These are phyloP conservation scores for Dendrocalamus sinicus DNA, from an alignment of 176 grass and related monocot genomes.

Conservation along the genomic window DNA sequence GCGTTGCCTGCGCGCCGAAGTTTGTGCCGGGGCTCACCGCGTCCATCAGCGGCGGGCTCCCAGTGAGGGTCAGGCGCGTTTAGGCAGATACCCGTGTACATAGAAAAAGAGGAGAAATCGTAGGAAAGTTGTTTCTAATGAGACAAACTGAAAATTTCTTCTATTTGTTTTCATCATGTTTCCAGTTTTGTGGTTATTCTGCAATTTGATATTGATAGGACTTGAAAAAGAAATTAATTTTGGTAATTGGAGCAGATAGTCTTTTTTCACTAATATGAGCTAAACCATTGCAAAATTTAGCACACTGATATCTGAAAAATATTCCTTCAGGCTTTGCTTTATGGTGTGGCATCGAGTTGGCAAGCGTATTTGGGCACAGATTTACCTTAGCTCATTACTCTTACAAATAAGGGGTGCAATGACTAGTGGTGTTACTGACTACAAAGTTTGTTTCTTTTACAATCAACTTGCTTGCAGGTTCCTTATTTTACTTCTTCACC, in stretches of 20 bases:
- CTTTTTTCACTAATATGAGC: not conserved
- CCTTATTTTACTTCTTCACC: conserved; percentile 69
- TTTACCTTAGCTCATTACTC: not conserved
- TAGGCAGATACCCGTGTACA: conserved; percentile 33
- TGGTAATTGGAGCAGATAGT: not conserved
- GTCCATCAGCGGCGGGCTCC: conserved; percentile 61
- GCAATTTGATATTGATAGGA: not conserved
- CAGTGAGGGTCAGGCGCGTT: conserved; percentile 53
- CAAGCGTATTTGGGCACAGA: conserved; percentile 30
- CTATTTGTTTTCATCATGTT: not conserved
- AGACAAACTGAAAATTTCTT: not conserved
- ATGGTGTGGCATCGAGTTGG: conserved; percentile 34
- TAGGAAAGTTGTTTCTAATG: conserved; percentile 15
- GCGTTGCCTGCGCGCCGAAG: conserved; percentile 29
- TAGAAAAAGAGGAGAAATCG: conserved; percentile 9
- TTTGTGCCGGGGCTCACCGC: conserved; percentile 71
- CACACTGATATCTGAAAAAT: not conserved
- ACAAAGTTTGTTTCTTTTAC: not conserved
- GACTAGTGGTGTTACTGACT: not conserved
- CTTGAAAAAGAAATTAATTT: not conserved
- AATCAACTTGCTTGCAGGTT: conserved; percentile 44
- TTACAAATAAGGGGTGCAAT: not conserved
- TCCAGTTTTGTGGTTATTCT: not conserved
- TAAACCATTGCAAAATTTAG: not conserved
- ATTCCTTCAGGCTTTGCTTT: not conserved